Base-by-base conservation (phyloP, 2,329 filamentous ascomycete genomes). In the Trichophyton schoenleinii region DNA sequence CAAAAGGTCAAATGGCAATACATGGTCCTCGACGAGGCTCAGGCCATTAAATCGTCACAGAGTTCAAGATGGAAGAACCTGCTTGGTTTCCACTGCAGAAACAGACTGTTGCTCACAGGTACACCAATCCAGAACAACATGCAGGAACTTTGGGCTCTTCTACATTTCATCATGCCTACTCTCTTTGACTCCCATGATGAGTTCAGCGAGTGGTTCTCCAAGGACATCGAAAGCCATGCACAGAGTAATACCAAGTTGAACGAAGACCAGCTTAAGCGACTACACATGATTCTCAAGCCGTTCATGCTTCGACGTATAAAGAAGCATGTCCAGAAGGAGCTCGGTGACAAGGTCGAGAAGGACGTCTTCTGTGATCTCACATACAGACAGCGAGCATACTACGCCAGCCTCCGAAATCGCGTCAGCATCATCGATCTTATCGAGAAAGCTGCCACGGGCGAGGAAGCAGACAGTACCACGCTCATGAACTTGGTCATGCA, bases 401-500 rank as follows among this genome's bases (percentile, higher is more conserved):
- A 99, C 75, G 83, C 85, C 67, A 96, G 91, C 68, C 79, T 99
- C 52, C 86, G 94, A 58, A 96, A 96, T 77, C 94, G 96, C 76
- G 96, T 99, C 76, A 97, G 91, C 74, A 91, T 99, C 67, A 94
- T 97, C 85, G 94, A 99, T 72, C 85, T 99, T 18, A 95, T 99
- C 61, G 94, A 99, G 74, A 97, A 96, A 81, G 91, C 90, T 1
- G 92, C 92, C 1, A 83, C 94, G 67, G 94, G 94, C 41, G 91
- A 96, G 68, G 94, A 97, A 58, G 87, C 92, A 68, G 94, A 97
- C 71, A 95, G 89, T 41, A 91, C 92, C 46, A 97, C 92, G 1
- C 77, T 99, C 69, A 97, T 99, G 94, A 99, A 99, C 74, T 80
- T 99, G 66, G 94, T 99, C 65, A 99, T 99, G 94, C 94, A 99